These are phyloP conservation scores for Tetracentron sinense DNA, from an alignment of 164 flowering plant species.

Conservation along the genomic window DNA sequence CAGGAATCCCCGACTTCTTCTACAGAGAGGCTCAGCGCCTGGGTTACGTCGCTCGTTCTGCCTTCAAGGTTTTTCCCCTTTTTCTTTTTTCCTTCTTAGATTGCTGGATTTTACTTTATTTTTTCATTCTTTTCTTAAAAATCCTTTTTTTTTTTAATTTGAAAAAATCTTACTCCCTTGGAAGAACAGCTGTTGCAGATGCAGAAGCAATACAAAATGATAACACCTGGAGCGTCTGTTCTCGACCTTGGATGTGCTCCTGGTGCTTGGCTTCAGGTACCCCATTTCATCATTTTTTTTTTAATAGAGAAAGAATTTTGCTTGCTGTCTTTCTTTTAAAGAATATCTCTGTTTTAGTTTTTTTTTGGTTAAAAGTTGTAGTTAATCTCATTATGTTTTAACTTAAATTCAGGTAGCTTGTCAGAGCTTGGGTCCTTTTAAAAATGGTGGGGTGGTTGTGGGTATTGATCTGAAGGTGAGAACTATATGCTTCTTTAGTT, in stretches of 20 bases:
- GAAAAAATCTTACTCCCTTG: slow-evolving; percentile 2
- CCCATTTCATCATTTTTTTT: neutral
- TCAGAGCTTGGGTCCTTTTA: slow-evolving; percentile 79
- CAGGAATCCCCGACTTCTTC: slow-evolving; percentile 84
- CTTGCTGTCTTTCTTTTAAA: too few relatives aligned
- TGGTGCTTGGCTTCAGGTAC: slow-evolving; percentile 99
- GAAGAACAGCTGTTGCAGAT: slow-evolving; percentile 70
- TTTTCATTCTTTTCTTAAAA: neutral
- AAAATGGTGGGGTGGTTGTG: slow-evolving; percentile 76
- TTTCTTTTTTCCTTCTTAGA: slow-evolving; percentile 5
- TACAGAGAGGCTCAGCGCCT: slow-evolving; percentile 96
- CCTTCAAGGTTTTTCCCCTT: slow-evolving; percentile 61
- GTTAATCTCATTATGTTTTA: neutral
- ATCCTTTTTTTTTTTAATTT: neutral
- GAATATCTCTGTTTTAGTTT: neutral
- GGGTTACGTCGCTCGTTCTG: slow-evolving; percentile 93
- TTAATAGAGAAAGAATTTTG: neutral
- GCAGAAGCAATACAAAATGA: slow-evolving; percentile 75
- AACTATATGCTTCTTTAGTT: slow-evolving; percentile 1
- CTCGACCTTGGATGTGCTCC: slow-evolving; percentile 99
- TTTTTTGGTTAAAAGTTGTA: too few relatives aligned
- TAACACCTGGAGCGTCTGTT: slow-evolving; percentile 81
- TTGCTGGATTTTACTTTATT: neutral
- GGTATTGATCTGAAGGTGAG: slow-evolving; percentile 91
- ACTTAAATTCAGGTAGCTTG: slow-evolving; percentile 69